Base-by-base conservation (phyloP, 805 yeast genomes). In the Candida xiaguanensis region DNA sequence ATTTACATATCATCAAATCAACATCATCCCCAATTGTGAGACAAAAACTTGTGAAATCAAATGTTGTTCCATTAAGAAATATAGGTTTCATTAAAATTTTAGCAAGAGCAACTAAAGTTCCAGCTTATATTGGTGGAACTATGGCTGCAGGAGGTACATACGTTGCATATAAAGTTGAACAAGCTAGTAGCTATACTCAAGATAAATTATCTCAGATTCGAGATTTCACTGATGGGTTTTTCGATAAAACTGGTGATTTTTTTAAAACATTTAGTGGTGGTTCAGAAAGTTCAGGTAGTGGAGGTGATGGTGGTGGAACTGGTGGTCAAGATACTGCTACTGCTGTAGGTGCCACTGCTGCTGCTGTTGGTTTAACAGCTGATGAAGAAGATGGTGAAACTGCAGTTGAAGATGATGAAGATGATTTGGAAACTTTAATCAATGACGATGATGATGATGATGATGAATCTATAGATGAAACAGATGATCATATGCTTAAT, bases 121-220 rank as follows among this genome's bases (percentile, higher is more conserved):
- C 97, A 0, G 91, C 88, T 0, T 82, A 82, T 45, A 65, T 89
- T 0, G 98, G 97, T 2, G 90, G 95, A 6, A 89, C 95, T 0
- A 61, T 89, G 25, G 96, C 95, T 2, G 98, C 97, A 8, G 96
- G 95, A 6, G 95, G 96, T 0, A 83, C 95, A 2, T 93, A 89
- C 56, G 81, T 91, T 35, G 88, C 90, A 14, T 90, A 90, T 59
- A 91, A 93, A 58, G 85, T 90, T 8, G 95, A 89, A 38, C 95
- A 91, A 59, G 95, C 95, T 1, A 72, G 86, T 0, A 69, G 59
- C 27, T 86, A 75, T 50, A 78, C 96, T 0, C 71, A 71, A 39
- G 95, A 85, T 44, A 78, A 78, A 53, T 50, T 91, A 31, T 68
- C 71, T 7, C 69, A 78, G 42, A 67, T 82, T 18, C 77, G 77